A percentile compares a stretch with the other conserved stretches of the same genome.
phyloP scores from a whole-genome alignment of 768 basidiomycete genomes.

The Hericium rajendrae region DNA sequence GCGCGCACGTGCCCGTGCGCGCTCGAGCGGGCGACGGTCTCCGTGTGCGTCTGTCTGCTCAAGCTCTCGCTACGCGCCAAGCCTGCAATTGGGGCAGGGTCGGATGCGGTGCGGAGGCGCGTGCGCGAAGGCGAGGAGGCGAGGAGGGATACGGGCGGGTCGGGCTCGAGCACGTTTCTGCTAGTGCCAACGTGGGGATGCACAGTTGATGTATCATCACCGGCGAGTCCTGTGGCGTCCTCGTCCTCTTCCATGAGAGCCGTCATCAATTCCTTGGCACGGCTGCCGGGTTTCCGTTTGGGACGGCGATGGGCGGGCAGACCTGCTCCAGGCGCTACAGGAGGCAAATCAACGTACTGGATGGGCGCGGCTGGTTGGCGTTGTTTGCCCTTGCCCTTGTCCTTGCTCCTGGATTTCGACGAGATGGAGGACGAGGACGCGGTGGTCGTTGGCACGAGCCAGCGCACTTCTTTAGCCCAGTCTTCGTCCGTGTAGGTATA shows the following conservation, averaged over 20 bases:
- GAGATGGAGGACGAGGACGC: conserved; percentile 1
- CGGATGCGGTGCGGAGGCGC: conserved; percentile 16
- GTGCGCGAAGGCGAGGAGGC: background rate
- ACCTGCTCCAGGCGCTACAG: conserved; percentile 5
- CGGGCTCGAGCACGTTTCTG: background rate
- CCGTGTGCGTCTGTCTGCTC: background rate
- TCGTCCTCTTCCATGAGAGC: conserved; percentile 31
- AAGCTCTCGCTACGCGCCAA: background rate
- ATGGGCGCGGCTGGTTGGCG: background rate
- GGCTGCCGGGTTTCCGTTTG: conserved; percentile 12
- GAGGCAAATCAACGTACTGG: background rate
- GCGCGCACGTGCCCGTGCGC: background rate
- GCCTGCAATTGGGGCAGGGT: background rate
- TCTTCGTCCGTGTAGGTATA: conserved; percentile 42
- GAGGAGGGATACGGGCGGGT: background rate
- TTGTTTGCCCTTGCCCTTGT: background rate
- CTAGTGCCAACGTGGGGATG: conserved; percentile 9
- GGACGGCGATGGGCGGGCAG: conserved; percentile 11
- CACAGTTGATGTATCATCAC: conserved; percentile 16
- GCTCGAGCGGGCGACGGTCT: background rate
- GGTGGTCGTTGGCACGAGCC: conserved; percentile 37
- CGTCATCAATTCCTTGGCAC: conserved; percentile 23
- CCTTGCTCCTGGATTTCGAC: conserved; percentile 6
- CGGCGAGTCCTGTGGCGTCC: conserved; percentile 19
- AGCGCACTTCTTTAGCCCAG: conserved; percentile 62